Evolutionary conservation across 2,329 filamentous ascomycete genomes (phyloP), one percentile per base, ranked within the genome.

Genomic region (Colletotrichum sp.): DNA sequence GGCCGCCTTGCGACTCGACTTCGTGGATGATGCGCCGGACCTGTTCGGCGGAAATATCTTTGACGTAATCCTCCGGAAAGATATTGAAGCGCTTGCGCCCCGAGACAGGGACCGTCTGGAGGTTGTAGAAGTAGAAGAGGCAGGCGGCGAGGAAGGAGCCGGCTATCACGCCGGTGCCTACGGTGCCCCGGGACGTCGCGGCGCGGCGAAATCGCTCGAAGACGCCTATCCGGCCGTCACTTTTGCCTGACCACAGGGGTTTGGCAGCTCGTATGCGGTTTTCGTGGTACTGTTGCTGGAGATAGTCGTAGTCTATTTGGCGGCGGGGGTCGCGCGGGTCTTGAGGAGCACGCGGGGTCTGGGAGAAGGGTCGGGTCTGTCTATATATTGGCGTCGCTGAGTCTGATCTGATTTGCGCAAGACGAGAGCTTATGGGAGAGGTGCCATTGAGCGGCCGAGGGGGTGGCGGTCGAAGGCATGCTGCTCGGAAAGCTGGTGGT

Each of bases 61-160:
- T 87, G 69, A 95, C 92, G 7, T 87, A 83, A 26, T 87, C 86
- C 8, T 91, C 86, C 43, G 86, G 87, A 76, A 92, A 90, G 81
- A 92, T 91, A 83, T 96, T 96, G 89, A 96, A 96, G 43, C 94
- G 90, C 79, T 88, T 88, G 10, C 95, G 90, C 0, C 93, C 93
- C 7, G 92, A 94, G 8, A 95, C 90, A 3, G 94, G 94, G 16
- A 96, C 94, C 36, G 90, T 90, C 83, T 96, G 93, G 57, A 94
- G 86, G 81, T 96, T 93, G 81, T 86, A 88, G 71, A 92, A 86
- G 86, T 95, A 96, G 82, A 95, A 92, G 10, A 82, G 81, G 3
- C 87, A 80, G 6, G 89, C 90, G 59, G 84, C 86, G n/a, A 83
- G 80, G 18, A 86, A 82, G 32, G 86, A 85, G 16, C 86, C 76